Base-by-base conservation (phyloP, 805 yeast species). In the Starmerella apis region DNA sequence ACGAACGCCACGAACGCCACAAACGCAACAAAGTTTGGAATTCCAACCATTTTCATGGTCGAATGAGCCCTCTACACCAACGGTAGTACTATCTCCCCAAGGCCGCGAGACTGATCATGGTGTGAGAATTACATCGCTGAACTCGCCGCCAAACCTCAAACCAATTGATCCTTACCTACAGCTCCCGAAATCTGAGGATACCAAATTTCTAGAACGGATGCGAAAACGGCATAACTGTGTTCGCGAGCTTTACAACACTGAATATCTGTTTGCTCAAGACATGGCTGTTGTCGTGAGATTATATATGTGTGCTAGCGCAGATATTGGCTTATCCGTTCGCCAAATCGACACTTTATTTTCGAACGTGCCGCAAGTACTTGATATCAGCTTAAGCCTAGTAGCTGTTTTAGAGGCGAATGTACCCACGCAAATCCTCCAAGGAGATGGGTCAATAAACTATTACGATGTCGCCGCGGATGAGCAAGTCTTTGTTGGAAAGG, bases 231-330 rank as follows among this genome's bases (percentile, higher is more conserved):
- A 61, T 50, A 63, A 64, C 25, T 53, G 64, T 14, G 59, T 68
- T 28, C 59, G 66, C 9, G 73, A 70, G 51, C 59, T 70, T 7
- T 63, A 68, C 43, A 57, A 58, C 18, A 66, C 72, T 11, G 74
- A 70, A 49, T 51, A 59, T 14, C 56, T 56, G n/a, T 70, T 66
- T 49, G 60, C 67, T 9, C 59, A 59, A 14, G 73, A 70, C 49
- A 54, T 70, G 59, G 62, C 55, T 1, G 68, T 68, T 2, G 59
- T 66, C 6, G 63, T 63, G n/a, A 60, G 64, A 16, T 55, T 66
- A 3, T 64, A 63, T 46, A 54, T 53, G 55, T 58, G 59, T 47
- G 58, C 56, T 20, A 55, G 67, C 25, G 53, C 59, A 2, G 43
- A 46, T 16, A 55, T 60, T 8, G 63, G 60, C 14, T 54, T 66